Percentiles rank a stretch among this genome's conserved stretches.
phyloP scores from a whole-genome alignment of 345 rosid species.

The Ricinus communis region DNA sequence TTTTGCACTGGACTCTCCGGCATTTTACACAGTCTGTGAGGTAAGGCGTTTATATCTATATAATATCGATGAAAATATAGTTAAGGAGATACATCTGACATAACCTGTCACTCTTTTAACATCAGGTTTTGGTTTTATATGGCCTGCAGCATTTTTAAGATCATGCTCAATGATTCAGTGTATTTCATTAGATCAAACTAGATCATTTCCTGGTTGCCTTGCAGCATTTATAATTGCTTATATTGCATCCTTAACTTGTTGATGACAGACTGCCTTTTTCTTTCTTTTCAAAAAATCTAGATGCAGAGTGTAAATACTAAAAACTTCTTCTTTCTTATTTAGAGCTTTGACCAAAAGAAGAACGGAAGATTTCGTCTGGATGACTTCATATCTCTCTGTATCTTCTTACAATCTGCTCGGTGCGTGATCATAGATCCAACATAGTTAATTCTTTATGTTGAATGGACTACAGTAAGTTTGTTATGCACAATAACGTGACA shows the following conservation, averaged over 20 bases:
- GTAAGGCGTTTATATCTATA: constrained; percentile 29
- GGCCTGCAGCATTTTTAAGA: too few species aligned
- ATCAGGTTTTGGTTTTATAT: constrained; percentile 11
- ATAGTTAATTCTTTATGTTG: background rate
- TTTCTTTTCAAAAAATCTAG: too few species aligned
- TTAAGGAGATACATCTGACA: background rate
- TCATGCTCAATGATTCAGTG: background rate
- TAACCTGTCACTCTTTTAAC: background rate
- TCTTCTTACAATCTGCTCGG: constrained; percentile 71
- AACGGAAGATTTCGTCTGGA: constrained; percentile 59
- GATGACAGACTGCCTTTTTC: too few species aligned
- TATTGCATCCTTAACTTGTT: background rate
- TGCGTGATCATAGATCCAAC: constrained; percentile 16
- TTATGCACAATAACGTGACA: background rate
- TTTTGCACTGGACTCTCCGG: constrained; percentile 60
- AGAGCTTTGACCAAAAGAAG: constrained; percentile 71
- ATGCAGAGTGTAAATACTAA: background rate
- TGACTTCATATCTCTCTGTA: constrained; percentile 68
- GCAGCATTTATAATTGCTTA: too few species aligned
- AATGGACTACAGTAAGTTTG: background rate
- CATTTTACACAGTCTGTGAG: constrained; percentile 69
- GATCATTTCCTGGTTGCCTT: background rate
- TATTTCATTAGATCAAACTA: background rate
- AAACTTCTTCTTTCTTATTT: constrained; percentile 13
- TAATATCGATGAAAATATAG: background rate